Conservation (phyloP, 2,329 filamentous ascomycete genomes). For the Penicillium sp. region DNA sequence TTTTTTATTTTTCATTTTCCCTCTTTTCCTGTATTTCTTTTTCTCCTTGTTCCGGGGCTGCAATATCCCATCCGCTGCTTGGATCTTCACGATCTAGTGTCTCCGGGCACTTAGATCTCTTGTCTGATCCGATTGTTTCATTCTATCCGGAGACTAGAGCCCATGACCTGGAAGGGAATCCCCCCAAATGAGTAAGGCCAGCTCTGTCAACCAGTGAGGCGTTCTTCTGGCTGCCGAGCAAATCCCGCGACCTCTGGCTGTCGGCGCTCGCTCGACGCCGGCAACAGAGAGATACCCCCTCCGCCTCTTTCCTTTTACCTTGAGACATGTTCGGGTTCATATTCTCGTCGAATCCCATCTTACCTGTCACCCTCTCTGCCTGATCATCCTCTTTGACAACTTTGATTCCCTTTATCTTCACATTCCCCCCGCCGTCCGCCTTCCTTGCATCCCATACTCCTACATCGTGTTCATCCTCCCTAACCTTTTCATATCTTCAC, state of each 20-base stretch:
- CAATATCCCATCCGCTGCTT: conserved; percentile 8
- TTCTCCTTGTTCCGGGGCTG: conserved; percentile 7
- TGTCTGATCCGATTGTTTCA: conserved; percentile 5
- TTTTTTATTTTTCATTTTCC: conserved; percentile 6
- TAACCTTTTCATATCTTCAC: too few species aligned
- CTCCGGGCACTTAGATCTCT: conserved; percentile 3
- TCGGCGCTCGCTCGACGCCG: conserved; percentile 9
- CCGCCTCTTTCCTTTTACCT: conserved; percentile 4
- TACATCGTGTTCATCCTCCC: too few species aligned
- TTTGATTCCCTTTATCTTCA: too few species aligned
- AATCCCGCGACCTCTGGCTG: conserved; percentile 9
- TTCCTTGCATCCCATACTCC: too few species aligned
- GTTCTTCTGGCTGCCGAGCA: conserved; percentile 11
- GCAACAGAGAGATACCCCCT: conserved; percentile 3
- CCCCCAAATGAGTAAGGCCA: conserved; percentile 15
- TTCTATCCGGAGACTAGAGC: conserved; percentile 3
- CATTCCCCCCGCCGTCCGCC: too few species aligned
- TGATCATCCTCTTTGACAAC: conserved; percentile 4
- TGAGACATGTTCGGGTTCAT: conserved; percentile 9
- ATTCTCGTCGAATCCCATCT: conserved; percentile 6
- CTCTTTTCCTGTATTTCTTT: conserved; percentile 9
- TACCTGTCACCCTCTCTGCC: background rate
- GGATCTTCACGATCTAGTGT: conserved; percentile 13
- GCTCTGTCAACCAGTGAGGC: conserved; percentile 22
- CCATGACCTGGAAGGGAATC: conserved; percentile 6